phyloP scores from a whole-genome alignment of 495 filamentous ascomycete species.

The Alectoria sarmentosa region DNA sequence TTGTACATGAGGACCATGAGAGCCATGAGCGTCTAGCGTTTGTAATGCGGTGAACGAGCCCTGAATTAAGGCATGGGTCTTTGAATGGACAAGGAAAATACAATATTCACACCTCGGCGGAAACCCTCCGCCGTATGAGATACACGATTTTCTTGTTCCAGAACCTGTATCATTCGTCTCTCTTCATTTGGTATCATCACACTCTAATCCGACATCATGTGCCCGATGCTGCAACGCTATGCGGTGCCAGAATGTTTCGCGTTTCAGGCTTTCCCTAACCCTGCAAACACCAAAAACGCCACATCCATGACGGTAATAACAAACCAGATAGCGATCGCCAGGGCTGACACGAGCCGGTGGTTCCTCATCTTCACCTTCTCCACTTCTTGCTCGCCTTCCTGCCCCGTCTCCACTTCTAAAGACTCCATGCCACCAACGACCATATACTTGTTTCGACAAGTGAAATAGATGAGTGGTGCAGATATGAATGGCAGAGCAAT shows the following conservation, averaged over 20 bases:
- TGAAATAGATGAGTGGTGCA: slow-evolving; percentile 83
- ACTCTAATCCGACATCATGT: neutral
- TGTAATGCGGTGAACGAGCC: neutral
- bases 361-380: slow-evolving; percentile 54
- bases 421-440: slow-evolving; percentile 43
- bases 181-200: neutral
- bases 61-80: neutral
- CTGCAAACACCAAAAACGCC: slow-evolving; percentile 62
- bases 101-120: neutral
- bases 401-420: slow-evolving; percentile 23
- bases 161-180: neutral
- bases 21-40: neutral
- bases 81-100: neutral
- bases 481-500: slow-evolving; percentile 75
- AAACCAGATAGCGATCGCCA: slow-evolving; percentile 57
- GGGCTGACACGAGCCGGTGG: slow-evolving; percentile 44
- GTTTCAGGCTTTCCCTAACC: slow-evolving; percentile 44
- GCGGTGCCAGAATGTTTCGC: neutral
- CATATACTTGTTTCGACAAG: slow-evolving; percentile 76
- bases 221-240: neutral
- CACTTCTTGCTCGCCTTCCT: slow-evolving; percentile 22
- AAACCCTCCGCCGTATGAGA: neutral
- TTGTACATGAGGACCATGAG: neutral
- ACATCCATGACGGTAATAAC: slow-evolving; percentile 68
- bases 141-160: neutral